Conservation (phyloP, 75 land plant species). For the Pinus taeda region DNA sequence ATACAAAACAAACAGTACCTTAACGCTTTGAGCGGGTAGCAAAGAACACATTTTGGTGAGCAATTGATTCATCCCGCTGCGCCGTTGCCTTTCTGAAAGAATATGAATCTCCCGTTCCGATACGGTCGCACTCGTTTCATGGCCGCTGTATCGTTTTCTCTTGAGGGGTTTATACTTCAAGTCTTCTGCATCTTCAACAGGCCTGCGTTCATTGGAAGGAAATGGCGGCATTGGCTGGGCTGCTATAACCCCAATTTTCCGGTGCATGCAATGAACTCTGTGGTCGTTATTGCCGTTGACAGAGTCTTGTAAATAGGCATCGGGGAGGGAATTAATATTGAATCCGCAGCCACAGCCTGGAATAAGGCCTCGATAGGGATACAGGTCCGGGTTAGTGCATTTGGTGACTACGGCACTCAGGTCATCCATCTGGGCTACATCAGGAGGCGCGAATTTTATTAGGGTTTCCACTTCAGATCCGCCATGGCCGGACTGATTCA, state of each 20-base stretch:
- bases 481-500: not conserved
- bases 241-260: too few relatives aligned
- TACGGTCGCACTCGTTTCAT: not conserved
- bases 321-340: not conserved
- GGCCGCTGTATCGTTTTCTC: not conserved
- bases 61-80: constrained; percentile 7
- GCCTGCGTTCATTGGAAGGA: not conserved
- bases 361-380: not conserved
- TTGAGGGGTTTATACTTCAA: not conserved
- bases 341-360: too few relatives aligned
- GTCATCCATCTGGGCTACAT: not conserved
- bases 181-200: not conserved
- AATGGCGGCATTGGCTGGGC: not conserved
- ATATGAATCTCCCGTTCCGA: not conserved
- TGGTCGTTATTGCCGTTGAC: not conserved
- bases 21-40: not conserved
- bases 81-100: not conserved
- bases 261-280: too few relatives aligned
- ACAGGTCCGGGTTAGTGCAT: not conserved
- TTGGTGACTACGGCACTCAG: not conserved
- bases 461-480: not conserved
- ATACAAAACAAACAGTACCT: not conserved
- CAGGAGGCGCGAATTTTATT: not conserved
- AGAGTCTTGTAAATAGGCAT: not conserved
- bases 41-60: constrained; percentile 1